phyloP scores from a whole-genome alignment of 148 eudicot genomes.

The Cornus suecica region DNA sequence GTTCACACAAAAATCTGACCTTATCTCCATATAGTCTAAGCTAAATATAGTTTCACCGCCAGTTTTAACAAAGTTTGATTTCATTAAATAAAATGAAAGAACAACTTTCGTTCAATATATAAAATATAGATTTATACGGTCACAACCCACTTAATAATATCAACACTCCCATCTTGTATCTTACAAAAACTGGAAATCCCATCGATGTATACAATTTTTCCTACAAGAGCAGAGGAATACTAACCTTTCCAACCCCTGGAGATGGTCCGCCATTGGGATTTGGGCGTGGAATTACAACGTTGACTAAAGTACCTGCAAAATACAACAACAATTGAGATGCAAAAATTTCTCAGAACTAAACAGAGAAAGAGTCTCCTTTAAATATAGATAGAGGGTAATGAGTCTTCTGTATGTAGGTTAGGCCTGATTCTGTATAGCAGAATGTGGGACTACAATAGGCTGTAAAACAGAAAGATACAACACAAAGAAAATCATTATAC shows the following conservation, averaged over 20 bases:
- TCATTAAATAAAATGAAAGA: not conserved
- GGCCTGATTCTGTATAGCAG: conserved; percentile 24
- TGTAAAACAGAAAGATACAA: conserved; percentile 28
- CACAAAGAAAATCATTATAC: conserved; percentile 13
- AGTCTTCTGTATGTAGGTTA: conserved; percentile 24
- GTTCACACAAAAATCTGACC: not conserved
- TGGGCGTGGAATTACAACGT: conserved; percentile 80
- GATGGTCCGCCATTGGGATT: conserved; percentile 54
- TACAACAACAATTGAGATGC: conserved; percentile 6
- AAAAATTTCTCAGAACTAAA: conserved; percentile 9
- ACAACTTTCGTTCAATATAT: too few relatives aligned
- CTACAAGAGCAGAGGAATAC: conserved; percentile 8
- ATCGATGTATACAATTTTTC: not conserved
- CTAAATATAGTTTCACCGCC: not conserved
- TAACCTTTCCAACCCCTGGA: conserved; percentile 94
- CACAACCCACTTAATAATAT: not conserved
- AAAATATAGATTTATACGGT: too few relatives aligned
- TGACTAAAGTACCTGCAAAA: conserved; percentile 71
- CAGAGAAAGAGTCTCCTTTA: conserved; percentile 2
- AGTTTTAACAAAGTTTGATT: not conserved
- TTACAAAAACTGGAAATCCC: not conserved
- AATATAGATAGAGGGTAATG: conserved; percentile 17
- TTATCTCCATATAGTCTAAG: not conserved
- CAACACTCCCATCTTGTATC: not conserved
- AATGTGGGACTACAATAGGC: conserved; percentile 22